A percentile compares a stretch with the other conserved stretches of the same genome.
Evolutionary conservation across 2,329 filamentous ascomycete genomes (phyloP).

Genomic region (Trichothecium roseum): DNA sequence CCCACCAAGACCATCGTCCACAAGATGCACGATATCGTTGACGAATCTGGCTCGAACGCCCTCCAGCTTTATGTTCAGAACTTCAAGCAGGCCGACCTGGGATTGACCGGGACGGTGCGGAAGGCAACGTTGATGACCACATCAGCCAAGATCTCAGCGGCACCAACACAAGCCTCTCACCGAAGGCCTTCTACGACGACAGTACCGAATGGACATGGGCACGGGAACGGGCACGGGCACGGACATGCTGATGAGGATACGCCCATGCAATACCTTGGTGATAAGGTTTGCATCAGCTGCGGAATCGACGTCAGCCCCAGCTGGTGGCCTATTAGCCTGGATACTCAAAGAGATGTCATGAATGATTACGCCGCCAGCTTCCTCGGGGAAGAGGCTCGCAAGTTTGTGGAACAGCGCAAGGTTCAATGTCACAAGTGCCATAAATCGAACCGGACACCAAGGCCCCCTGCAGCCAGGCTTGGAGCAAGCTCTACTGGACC

Average conservation of each 20-base stretch:
- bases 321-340: conserved; percentile 55
- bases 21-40: conserved; percentile 65
- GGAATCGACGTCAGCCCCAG: conserved; percentile 62
- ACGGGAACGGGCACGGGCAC: conserved; percentile 10
- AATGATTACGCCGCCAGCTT: conserved; percentile 33
- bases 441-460: conserved; percentile 39
- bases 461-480: conserved; percentile 10
- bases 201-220: conserved; percentile 11
- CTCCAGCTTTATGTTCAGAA: conserved; percentile 79
- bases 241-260: conserved; percentile 11
- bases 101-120: conserved; percentile 81
- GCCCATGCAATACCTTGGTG: conserved; percentile 25
- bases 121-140: conserved; percentile 73
- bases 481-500: too few species aligned
- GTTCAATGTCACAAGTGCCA: conserved; percentile 71
- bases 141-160: conserved; percentile 42
- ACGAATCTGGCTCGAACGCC: conserved; percentile 61
- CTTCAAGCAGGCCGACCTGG: conserved; percentile 90
- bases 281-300: conserved; percentile 53
- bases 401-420: conserved; percentile 47
- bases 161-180: conserved; percentile 23
- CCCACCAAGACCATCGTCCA: conserved; percentile 64
- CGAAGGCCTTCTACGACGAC: conserved; percentile 48
- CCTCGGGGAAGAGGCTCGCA: conserved; percentile 45
- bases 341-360: conserved; percentile 38